Conservation (phyloP, 1,284 basidiomycete species). For the Apiotrichum akiyoshidainum region DNA sequence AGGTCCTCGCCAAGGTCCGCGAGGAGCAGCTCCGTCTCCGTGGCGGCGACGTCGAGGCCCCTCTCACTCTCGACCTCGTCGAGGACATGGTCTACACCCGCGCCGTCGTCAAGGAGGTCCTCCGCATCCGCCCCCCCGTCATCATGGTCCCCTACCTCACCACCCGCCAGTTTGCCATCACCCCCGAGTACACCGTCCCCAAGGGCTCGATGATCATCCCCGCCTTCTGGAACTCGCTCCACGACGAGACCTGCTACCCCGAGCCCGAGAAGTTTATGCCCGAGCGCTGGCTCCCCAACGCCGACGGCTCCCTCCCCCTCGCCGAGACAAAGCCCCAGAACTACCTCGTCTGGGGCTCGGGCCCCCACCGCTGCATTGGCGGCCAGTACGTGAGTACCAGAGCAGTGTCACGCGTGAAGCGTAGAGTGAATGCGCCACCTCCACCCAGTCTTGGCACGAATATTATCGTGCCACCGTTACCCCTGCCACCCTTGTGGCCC, state of each 20-base stretch:
- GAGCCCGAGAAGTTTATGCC: conserved; percentile 79
- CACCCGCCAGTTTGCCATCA: conserved; percentile 85
- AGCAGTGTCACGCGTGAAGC: no score
- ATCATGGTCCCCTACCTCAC: conserved; percentile 96
- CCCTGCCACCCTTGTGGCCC: no score
- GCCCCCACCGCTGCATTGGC: conserved; percentile 12
- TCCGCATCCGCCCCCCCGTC: conserved; percentile 86
- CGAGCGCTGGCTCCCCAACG: conserved; percentile 87
- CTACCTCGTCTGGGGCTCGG: conserved; percentile 61
- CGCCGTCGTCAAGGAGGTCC: conserved; percentile 87
- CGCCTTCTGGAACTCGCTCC: conserved; percentile 90
- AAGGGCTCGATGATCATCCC: conserved; percentile 92
- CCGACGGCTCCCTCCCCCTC: conserved; percentile 56
- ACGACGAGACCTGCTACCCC: conserved; percentile 84
- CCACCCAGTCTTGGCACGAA: no score
- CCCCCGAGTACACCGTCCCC: conserved; percentile 85
- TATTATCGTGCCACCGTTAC: no score
- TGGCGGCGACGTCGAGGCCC: conserved; percentile 70
- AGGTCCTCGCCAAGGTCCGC: conserved; percentile 80
- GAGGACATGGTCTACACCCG: conserved; percentile 91
- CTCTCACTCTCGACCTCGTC: conserved; percentile 83
- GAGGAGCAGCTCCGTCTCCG: conserved; percentile 87
- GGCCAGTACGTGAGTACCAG: conserved; percentile 5
- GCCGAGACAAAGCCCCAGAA: conserved; percentile 88
- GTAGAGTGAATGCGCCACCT: no score